Evolutionary conservation across 2,329 filamentous ascomycete genomes (phyloP).

Genomic region (Dactylella cylindrospora): DNA sequence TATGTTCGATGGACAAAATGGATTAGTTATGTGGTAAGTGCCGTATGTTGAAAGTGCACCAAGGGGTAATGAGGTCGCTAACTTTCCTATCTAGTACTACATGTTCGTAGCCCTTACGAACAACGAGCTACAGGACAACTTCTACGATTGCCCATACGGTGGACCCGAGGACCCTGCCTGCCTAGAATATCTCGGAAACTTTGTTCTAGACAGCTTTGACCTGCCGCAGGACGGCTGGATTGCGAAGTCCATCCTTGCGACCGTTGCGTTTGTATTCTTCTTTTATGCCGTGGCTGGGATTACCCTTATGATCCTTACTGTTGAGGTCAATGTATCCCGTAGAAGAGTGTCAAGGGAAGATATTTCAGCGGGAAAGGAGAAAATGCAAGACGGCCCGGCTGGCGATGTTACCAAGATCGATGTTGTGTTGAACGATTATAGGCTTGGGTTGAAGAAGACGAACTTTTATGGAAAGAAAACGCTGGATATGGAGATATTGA

Average conservation of each 20-base stretch:
- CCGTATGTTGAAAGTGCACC: constrained; percentile 48
- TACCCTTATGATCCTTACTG: constrained; percentile 65
- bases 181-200: constrained; percentile 67
- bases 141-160: constrained; percentile 71
- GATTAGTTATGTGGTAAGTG: constrained; percentile 61
- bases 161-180: constrained; percentile 65
- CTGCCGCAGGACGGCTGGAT: constrained; percentile 67
- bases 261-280: constrained; percentile 64
- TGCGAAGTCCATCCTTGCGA: constrained; percentile 64
- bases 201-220: constrained; percentile 68
- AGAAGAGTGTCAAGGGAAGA: constrained; percentile 61
- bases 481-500: constrained; percentile 59
- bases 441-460: constrained; percentile 65
- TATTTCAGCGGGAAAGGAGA: constrained; percentile 69
- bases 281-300: constrained; percentile 65
- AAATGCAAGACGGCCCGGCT: constrained; percentile 58
- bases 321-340: constrained; percentile 65
- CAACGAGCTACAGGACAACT: constrained; percentile 71
- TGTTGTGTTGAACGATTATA: constrained; percentile 66
- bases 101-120: constrained; percentile 69
- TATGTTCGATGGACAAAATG: constrained; percentile 79
- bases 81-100: constrained; percentile 60
- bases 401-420: constrained; percentile 63
- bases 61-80: not conserved
- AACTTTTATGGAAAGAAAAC: constrained; percentile 57